These are phyloP conservation scores for Ziziphus jujuba DNA, from an alignment of 306 rosid species.

Conservation along the genomic window DNA sequence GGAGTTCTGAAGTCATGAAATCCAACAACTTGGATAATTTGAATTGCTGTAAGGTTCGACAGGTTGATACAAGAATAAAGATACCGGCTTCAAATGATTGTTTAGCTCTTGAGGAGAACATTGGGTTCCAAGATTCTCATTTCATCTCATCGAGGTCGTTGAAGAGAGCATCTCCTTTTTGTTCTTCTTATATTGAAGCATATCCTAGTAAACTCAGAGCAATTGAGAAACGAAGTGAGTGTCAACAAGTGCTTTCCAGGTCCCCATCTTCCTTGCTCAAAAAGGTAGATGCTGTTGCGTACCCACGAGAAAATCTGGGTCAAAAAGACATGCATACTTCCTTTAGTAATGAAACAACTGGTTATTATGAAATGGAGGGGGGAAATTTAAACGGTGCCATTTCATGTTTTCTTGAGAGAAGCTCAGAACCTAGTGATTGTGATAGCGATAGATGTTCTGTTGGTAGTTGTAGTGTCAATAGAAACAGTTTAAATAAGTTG, in stretches of 20 bases:
- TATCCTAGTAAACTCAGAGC: slow-evolving; percentile 56
- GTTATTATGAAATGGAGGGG: slow-evolving; percentile 42
- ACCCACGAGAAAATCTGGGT: slow-evolving; percentile 60
- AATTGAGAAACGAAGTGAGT: slow-evolving; percentile 37
- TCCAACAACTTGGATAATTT: slow-evolving; percentile 23
- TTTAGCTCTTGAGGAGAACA: slow-evolving; percentile 34
- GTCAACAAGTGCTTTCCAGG: slow-evolving; percentile 25
- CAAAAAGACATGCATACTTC: slow-evolving; percentile 56
- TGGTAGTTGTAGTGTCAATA: slow-evolving; percentile 77
- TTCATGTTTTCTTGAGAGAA: slow-evolving; percentile 46
- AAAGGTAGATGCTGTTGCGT: slow-evolving; percentile 78
- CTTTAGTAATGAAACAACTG: slow-evolving; percentile 42
- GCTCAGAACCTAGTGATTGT: slow-evolving; percentile 42
- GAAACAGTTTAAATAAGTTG: slow-evolving; percentile 37
- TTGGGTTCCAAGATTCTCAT: slow-evolving; percentile 40
- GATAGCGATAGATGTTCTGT: slow-evolving; percentile 68
- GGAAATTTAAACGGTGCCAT: slow-evolving; percentile 31
- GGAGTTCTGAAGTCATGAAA: slow-evolving; percentile 27
- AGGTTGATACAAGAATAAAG: slow-evolving; percentile 19
- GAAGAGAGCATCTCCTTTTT: slow-evolving; percentile 55
- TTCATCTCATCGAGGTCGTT: slow-evolving; percentile 38
- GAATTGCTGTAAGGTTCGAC: slow-evolving; percentile 33
- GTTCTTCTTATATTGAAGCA: slow-evolving; percentile 33
- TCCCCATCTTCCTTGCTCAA: slow-evolving; percentile 33
- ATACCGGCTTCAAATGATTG: slow-evolving; percentile 20